These are phyloP conservation scores for Mycena indigotica DNA, from an alignment of 768 basidiomycete genomes.

Conservation along the genomic window DNA sequence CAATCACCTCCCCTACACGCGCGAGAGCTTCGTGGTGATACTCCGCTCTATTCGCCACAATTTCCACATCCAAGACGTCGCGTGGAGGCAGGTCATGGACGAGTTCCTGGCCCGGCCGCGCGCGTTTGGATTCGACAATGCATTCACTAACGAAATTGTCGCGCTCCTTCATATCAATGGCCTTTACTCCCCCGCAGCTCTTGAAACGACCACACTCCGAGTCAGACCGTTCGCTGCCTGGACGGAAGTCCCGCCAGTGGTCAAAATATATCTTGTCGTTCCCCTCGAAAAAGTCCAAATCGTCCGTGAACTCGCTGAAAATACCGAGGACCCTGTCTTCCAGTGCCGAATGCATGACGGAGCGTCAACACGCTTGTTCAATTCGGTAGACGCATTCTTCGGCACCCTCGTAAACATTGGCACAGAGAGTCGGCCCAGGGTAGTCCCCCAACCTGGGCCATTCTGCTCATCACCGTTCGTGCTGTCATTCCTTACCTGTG, in stretches of 20 bases:
- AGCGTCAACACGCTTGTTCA: slow-evolving; percentile 17
- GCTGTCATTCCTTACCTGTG: no score
- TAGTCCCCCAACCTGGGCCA: slow-evolving; percentile 21
- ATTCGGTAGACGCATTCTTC: slow-evolving; percentile 19
- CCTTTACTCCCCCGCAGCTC: slow-evolving; percentile 27
- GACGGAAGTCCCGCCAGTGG: slow-evolving; percentile 14
- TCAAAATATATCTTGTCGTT: slow-evolving; percentile 20
- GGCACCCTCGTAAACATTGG: slow-evolving; percentile 17
- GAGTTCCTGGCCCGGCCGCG: slow-evolving; percentile 21
- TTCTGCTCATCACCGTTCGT: no score
- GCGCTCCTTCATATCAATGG: slow-evolving; percentile 37
- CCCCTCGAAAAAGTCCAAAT: slow-evolving; percentile 20
- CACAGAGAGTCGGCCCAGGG: slow-evolving; percentile 12
- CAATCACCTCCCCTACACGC: slow-evolving; percentile 39
- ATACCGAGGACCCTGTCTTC: slow-evolving; percentile 4
- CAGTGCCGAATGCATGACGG: slow-evolving; percentile 15
- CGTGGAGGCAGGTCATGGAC: slow-evolving; percentile 39
- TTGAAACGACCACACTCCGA: no score
- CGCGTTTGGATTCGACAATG: slow-evolving; percentile 28
- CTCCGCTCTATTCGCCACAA: slow-evolving; percentile 31
- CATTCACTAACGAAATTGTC: slow-evolving; percentile 42
- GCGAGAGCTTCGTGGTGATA: slow-evolving; percentile 41
- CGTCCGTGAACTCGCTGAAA: neutral
- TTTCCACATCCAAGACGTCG: slow-evolving; percentile 22
- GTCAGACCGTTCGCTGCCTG: slow-evolving; percentile 18